Evolutionary conservation across 306 rosid species (phyloP).

Genomic region (Trifolium repens): DNA sequence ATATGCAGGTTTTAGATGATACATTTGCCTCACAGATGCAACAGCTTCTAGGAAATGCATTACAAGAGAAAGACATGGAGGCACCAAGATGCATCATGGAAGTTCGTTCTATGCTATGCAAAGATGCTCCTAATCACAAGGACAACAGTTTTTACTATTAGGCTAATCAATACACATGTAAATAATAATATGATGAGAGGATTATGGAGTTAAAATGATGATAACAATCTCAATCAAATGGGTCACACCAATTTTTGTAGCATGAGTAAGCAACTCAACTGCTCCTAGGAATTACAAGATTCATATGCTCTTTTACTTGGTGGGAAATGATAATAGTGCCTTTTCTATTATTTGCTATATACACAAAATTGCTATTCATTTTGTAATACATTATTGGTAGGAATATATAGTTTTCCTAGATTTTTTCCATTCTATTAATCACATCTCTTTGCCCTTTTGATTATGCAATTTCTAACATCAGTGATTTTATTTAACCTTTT

Average conservation of each 20-base stretch:
- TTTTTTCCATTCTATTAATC: conserved; percentile 8
- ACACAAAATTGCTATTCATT: conserved; percentile 23
- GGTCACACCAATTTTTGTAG: conserved; percentile 60
- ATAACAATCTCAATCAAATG: background rate
- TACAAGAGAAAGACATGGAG: conserved; percentile 85
- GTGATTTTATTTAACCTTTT: background rate
- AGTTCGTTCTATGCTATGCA: conserved; percentile 91
- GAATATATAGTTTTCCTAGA: conserved; percentile 15
- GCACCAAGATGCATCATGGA: conserved; percentile 86
- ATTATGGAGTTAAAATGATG: conserved; percentile 15
- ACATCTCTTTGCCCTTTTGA: background rate
- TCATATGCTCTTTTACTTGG: conserved; percentile 16
- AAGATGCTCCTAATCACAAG: conserved; percentile 73
- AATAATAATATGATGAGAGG: conserved; percentile 44
- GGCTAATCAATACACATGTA: conserved; percentile 45
- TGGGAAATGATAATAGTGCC: background rate
- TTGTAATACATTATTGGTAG: conserved; percentile 23
- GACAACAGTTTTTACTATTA: conserved; percentile 64
- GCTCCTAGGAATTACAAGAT: conserved; percentile 45
- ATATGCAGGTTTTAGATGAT: conserved; percentile 79
- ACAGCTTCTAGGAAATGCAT: conserved; percentile 79
- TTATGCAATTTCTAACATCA: conserved; percentile 14
- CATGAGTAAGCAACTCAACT: conserved; percentile 75
- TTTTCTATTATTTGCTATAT: conserved; percentile 4
- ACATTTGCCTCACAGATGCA: conserved; percentile 94